These are phyloP conservation scores for Beauveria caledonica DNA, from an alignment of 2,329 filamentous ascomycete genomes.

Conservation along the genomic window DNA sequence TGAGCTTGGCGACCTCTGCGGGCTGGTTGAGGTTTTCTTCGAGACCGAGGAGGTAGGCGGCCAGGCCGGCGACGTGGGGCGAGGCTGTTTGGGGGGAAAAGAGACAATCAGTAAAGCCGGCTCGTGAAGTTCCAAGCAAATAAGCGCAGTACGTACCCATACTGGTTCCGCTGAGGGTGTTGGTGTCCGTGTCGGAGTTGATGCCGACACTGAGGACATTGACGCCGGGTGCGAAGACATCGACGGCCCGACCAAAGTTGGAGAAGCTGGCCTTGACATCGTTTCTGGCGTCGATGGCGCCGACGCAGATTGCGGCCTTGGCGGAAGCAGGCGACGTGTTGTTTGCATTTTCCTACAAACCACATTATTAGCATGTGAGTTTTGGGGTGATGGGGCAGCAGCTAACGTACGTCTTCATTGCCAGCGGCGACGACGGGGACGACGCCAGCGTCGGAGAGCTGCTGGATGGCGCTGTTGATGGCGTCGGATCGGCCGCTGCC, in stretches of 20 bases:
- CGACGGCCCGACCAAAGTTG: conserved; percentile 48
- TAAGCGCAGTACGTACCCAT: conserved; percentile 37
- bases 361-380: background rate
- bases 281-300: conserved; percentile 44
- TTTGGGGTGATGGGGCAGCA: background rate
- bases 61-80: conserved; percentile 60
- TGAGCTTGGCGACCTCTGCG: conserved; percentile 33
- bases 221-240: conserved; percentile 50
- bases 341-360: conserved; percentile 34
- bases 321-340: conserved; percentile 47
- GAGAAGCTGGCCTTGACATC: conserved; percentile 45
- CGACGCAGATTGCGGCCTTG: conserved; percentile 49
- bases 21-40: conserved; percentile 36
- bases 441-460: conserved; percentile 40
- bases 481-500: conserved; percentile 41
- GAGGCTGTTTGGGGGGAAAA: conserved; percentile 32
- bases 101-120: conserved; percentile 14
- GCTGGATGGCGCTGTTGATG: conserved; percentile 47
- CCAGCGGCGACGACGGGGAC: conserved; percentile 53
- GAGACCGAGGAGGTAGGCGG: conserved; percentile 57
- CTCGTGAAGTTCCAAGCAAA: background rate
- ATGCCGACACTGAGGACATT: conserved; percentile 46
- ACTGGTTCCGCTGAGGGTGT: conserved; percentile 44
- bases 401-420: conserved; percentile 38
- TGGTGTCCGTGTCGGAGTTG: conserved; percentile 35